phyloP scores from a whole-genome alignment of 352 stramenopile species.

The Globisporangium nagaii region DNA sequence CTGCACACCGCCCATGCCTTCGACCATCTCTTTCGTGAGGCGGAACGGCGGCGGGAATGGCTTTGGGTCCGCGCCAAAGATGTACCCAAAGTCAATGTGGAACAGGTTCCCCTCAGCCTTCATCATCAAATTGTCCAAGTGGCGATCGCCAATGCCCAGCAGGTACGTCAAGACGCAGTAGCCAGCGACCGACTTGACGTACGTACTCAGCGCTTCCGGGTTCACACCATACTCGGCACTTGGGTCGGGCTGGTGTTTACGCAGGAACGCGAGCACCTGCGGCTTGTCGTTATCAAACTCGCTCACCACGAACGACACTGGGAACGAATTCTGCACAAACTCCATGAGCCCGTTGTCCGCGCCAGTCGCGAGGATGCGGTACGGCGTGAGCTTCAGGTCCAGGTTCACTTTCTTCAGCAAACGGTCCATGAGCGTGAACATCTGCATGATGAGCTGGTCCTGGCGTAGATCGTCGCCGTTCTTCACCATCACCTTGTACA shows the following conservation, averaged over 20 bases:
- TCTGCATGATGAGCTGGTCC: slow-evolving; percentile 99
- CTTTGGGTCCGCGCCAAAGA: slow-evolving; percentile 99
- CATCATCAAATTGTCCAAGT: slow-evolving; percentile 99
- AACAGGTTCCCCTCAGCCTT: slow-evolving; percentile 95
- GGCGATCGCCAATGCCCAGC: slow-evolving; percentile 97
- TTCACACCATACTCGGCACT: slow-evolving; percentile 84
- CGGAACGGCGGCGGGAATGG: slow-evolving; percentile 98
- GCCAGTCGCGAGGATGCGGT: slow-evolving; percentile 87
- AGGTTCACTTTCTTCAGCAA: slow-evolving; percentile 98
- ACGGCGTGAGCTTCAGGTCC: slow-evolving; percentile 97
- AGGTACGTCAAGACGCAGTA: slow-evolving; percentile 99
- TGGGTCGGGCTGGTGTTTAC: slow-evolving; percentile 83
- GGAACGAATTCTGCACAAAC: slow-evolving; percentile 95
- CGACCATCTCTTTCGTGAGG: slow-evolving; percentile 96
- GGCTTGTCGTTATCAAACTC: slow-evolving; percentile 91
- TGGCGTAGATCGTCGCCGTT: slow-evolving; percentile 99
- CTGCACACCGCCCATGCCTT: slow-evolving; percentile 93
- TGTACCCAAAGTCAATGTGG: slow-evolving; percentile 99
- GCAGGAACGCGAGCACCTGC: slow-evolving; percentile 89
- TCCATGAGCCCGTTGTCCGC: slow-evolving; percentile 94
- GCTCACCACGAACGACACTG: slow-evolving; percentile 94
- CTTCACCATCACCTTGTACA: slow-evolving; percentile 99
- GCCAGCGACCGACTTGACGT: slow-evolving; percentile 96
- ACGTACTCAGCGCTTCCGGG: slow-evolving; percentile 92
- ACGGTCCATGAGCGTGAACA: slow-evolving; percentile 99